Evolutionary conservation across 441 rosid genomes (phyloP), one percentile per base, ranked within the genome.

Genomic region (Gossypium gossypioides): DNA sequence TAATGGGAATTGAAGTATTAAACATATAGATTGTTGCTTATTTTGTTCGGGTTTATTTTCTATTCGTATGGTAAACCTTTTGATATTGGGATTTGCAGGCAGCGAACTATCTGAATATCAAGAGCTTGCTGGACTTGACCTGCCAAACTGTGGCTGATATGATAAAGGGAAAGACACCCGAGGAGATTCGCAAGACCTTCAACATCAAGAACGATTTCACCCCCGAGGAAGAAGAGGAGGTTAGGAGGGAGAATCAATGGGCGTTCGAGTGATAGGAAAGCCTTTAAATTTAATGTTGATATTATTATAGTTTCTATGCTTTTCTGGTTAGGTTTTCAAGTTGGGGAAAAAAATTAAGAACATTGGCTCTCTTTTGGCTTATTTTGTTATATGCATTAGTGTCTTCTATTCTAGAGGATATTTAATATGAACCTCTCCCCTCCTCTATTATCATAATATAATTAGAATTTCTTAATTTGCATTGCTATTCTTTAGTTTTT

Each of bases 231-330:
- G 69, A 65, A 1, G 69, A 21, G 19, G 69, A 44, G 55, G 19
- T 22, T 44, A 12, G 55, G 76, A 86, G 22, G 82, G 59, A 85
- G 76, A 46, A 8, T 10, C 19, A 22, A 1, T 65, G 69, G 69
- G 69, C 69, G 13, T 65, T 44, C 19, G 37, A 42, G 9, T 42
- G 54, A 64, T 12, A 2, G 8, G 32, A 7, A 10, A 40, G 18
- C 18, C 3, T 34, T 37, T 8, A 62, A 62, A 18, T 40, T n/a
- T 18, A 7, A 27, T 6, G 42, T 59, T 59, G 42, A 59, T 27
- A 59, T 25, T 25, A 58, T 13, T 7, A 58, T 58, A 24, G 37
- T n/a, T n/a, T 58, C 1, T n/a, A 8, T 18, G 9, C 25, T 24
- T 54, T 29, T 54, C 3, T 2, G 16, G 34, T 0, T 24, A 24